Conservation (phyloP, 139 green algal genomes). For the Chlorella sp. region DNA sequence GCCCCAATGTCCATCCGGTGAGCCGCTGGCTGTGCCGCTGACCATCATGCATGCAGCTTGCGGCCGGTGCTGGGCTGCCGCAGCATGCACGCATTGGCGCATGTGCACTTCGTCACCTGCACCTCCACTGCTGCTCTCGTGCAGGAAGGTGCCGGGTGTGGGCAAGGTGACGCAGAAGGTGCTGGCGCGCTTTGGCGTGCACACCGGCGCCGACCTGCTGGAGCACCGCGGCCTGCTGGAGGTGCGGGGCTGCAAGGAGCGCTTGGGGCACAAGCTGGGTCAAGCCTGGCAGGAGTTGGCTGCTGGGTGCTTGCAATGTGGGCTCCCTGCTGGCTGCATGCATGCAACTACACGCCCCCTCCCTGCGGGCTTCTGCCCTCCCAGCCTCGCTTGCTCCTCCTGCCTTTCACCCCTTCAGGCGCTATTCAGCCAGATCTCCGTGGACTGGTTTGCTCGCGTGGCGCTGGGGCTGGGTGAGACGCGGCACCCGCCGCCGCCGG, state of each 20-base stretch:
- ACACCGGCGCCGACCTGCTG: conserved; percentile 70
- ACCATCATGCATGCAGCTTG: too few relatives aligned
- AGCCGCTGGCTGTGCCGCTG: neutral
- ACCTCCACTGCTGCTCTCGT: neutral
- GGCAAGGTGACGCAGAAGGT: conserved; percentile 82
- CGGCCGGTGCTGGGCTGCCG: too few relatives aligned
- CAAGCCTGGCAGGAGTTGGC: too few relatives aligned
- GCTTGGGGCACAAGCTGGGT: too few relatives aligned
- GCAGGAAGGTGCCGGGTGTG: conserved; percentile 82
- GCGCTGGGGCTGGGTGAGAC: conserved; percentile 72
- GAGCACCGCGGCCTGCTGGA: conserved; percentile 61
- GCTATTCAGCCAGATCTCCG: conserved; percentile 67
- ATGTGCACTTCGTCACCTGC: neutral
- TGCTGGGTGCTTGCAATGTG: neutral
- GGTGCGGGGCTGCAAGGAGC: too few relatives aligned
- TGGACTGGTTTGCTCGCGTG: conserved; percentile 70
- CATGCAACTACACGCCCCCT: too few relatives aligned
- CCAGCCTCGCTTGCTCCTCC: neutral
- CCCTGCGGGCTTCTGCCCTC: neutral
- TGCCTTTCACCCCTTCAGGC: conserved; percentile 10
- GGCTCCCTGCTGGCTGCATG: too few relatives aligned
- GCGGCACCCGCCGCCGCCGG: conserved; percentile 35
- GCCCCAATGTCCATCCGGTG: conserved; percentile 63
- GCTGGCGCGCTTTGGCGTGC: conserved; percentile 69
- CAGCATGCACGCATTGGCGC: too few relatives aligned